phyloP scores from a whole-genome alignment of 768 basidiomycete species.

The Tephrocybe rancida region DNA sequence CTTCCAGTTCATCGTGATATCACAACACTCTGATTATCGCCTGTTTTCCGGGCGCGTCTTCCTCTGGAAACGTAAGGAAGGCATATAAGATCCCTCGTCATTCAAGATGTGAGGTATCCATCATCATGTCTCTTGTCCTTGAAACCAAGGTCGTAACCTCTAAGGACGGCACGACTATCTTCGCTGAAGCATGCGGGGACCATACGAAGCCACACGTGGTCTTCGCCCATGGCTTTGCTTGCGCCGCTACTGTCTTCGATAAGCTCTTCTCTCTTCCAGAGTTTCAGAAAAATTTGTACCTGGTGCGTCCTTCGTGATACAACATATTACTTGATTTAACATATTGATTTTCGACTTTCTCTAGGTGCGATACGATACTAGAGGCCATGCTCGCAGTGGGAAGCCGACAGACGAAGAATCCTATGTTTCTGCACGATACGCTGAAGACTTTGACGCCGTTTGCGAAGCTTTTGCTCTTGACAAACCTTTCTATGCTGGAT shows the following conservation, averaged over 20 bases:
- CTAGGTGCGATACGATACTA: conserved; percentile 36
- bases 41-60: too few species aligned
- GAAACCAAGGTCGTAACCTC: conserved; percentile 13
- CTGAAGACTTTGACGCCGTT: conserved; percentile 34
- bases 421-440: conserved; percentile 29
- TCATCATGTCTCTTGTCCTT: conserved; percentile 6
- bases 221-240: conserved; percentile 14
- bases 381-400: conserved; percentile 36
- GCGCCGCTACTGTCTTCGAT: conserved; percentile 11
- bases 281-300: conserved; percentile 10
- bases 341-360: not conserved
- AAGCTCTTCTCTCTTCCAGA: conserved; percentile 12
- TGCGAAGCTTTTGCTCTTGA: conserved; percentile 28
- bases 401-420: conserved; percentile 28
- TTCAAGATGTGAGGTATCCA: not conserved
- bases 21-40: too few species aligned
- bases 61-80: not conserved
- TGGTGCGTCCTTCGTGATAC: conserved; percentile 1
- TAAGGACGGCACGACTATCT: conserved; percentile 14
- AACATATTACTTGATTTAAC: not conserved
- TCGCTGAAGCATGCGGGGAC: conserved; percentile 15
- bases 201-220: conserved; percentile 13
- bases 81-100: not conserved
- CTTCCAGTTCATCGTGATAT: too few species aligned
- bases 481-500: conserved; percentile 33